Evolutionary conservation across 2,329 filamentous ascomycete species (phyloP).

Genomic region (Chaetomium sp.): DNA sequence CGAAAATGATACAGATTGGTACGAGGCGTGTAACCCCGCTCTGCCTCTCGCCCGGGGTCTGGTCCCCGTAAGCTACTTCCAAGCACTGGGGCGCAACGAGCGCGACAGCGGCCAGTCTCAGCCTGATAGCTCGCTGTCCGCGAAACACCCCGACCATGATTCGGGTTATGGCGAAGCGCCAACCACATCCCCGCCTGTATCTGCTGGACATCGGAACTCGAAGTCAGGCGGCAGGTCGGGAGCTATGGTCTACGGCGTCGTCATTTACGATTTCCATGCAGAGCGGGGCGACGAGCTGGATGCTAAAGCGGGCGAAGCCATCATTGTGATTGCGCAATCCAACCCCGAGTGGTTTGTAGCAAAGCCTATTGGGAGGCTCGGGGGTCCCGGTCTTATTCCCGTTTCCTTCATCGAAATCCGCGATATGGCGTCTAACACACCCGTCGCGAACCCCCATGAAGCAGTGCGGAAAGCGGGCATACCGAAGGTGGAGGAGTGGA

Average conservation of each 20-base stretch:
- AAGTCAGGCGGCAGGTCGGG: constrained; percentile 50
- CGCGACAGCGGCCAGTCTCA: constrained; percentile 75
- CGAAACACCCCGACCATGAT: constrained; percentile 71
- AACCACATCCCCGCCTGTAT: constrained; percentile 29
- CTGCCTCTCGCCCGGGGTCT: constrained; percentile 81
- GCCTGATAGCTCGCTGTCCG: constrained; percentile 41
- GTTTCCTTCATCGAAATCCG: constrained; percentile 95
- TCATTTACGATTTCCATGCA: constrained; percentile 94
- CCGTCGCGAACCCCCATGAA: constrained; percentile 74
- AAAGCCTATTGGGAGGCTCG: constrained; percentile 96
- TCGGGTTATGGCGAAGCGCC: constrained; percentile 72
- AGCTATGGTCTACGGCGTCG: constrained; percentile 92
- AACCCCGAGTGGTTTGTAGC: constrained; percentile 99
- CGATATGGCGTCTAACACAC: constrained; percentile 82
- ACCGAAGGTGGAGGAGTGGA: constrained; percentile 96
- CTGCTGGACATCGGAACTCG: constrained; percentile 41
- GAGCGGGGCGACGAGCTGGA: constrained; percentile 94
- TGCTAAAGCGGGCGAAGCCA: constrained; percentile 89
- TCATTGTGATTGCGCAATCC: constrained; percentile 97
- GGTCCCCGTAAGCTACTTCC: constrained; percentile 91
- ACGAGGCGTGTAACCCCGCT: constrained; percentile 94
- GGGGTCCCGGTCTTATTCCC: constrained; percentile 89
- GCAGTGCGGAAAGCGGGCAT: constrained; percentile 85
- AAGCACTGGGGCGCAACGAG: constrained; percentile 85
- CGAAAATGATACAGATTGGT: constrained; percentile 93